A percentile compares a stretch with the other conserved stretches of the same genome.
phyloP scores from a whole-genome alignment of 2,329 filamentous ascomycete genomes.

The Aschersonia sp. region DNA sequence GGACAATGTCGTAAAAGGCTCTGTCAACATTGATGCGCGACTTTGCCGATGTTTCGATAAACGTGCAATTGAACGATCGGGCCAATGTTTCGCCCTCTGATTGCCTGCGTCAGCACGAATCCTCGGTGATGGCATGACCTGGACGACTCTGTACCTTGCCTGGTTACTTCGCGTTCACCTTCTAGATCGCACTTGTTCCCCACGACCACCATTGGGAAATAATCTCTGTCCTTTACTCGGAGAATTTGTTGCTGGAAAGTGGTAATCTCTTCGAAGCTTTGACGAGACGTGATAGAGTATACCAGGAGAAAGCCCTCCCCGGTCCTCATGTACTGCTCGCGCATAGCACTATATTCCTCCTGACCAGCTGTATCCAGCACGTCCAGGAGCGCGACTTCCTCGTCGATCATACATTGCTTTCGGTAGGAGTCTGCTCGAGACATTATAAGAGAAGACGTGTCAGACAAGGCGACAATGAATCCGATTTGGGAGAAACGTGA shows the following conservation, averaged over 20 bases:
- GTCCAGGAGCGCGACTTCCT: constrained; percentile 93
- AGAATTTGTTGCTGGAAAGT: constrained; percentile 98
- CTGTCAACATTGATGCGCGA: constrained; percentile 97
- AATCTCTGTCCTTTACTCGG: constrained; percentile 98
- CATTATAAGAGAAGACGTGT: neutral
- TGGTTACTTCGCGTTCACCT: constrained; percentile 75
- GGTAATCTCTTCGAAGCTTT: constrained; percentile 96
- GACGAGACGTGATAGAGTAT: constrained; percentile 94
- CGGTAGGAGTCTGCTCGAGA: constrained; percentile 77
- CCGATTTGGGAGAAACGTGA: no score
- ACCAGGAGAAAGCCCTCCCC: constrained; percentile 96
- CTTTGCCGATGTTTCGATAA: constrained; percentile 98
- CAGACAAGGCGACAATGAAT: no score
- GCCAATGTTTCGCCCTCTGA: constrained; percentile 83
- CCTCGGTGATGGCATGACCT: neutral
- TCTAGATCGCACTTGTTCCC: constrained; percentile 99
- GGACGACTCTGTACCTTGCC: constrained; percentile 54
- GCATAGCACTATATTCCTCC: constrained; percentile 98
- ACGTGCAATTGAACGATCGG: constrained; percentile 84
- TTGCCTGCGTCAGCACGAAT: neutral
- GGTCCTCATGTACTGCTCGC: constrained; percentile 99
- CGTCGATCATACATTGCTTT: constrained; percentile 98
- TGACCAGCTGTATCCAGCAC: constrained; percentile 96
- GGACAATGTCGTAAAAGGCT: constrained; percentile 95
- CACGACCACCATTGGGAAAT: constrained; percentile 97